Evolutionary conservation across 768 basidiomycete species (phyloP).

Genomic region (Mycena capillaripes): DNA sequence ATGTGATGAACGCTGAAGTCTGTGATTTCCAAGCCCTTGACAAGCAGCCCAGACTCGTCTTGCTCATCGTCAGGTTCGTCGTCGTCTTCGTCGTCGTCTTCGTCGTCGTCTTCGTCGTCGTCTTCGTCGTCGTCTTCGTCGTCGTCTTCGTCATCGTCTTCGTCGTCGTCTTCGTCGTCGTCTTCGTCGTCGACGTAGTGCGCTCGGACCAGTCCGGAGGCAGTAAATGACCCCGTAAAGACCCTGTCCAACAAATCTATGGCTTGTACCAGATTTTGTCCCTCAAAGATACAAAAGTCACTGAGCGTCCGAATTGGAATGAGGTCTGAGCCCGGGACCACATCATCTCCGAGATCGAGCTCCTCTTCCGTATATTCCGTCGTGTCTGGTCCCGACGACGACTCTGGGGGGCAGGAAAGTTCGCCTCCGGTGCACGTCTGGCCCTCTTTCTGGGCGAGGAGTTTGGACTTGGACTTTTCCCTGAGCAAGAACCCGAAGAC

Average conservation of each 20-base stretch:
- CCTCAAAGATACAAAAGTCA: slow-evolving; percentile 1
- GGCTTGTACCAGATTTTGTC: neutral
- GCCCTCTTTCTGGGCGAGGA: neutral
- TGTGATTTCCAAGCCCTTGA: neutral
- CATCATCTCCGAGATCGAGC: slow-evolving; percentile 13
- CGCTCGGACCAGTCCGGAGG: neutral
- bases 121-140: slow-evolving; percentile 21
- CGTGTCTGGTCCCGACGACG: neutral
- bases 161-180: slow-evolving; percentile 11
- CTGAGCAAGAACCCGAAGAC: neutral
- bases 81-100: slow-evolving; percentile 7
- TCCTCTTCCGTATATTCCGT: slow-evolving; percentile 13
- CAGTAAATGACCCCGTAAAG: neutral
- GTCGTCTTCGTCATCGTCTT: slow-evolving; percentile 21
- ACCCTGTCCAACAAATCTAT: slow-evolving; percentile 10
- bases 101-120: slow-evolving; percentile 17
- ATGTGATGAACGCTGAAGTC: slow-evolving; percentile 16
- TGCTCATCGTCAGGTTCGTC: too few species aligned
- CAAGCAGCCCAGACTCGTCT: slow-evolving; percentile 7
- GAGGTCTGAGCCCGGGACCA: neutral
- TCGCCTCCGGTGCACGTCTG: neutral
- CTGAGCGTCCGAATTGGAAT: slow-evolving; percentile 10
- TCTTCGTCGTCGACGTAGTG: slow-evolving; percentile 3
- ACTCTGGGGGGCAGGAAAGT: neutral
- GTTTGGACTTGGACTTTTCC: neutral